A percentile compares a stretch with the other conserved stretches of the same genome.
Evolutionary conservation across 768 basidiomycete species (phyloP).

Genomic region (Panus rudis): DNA sequence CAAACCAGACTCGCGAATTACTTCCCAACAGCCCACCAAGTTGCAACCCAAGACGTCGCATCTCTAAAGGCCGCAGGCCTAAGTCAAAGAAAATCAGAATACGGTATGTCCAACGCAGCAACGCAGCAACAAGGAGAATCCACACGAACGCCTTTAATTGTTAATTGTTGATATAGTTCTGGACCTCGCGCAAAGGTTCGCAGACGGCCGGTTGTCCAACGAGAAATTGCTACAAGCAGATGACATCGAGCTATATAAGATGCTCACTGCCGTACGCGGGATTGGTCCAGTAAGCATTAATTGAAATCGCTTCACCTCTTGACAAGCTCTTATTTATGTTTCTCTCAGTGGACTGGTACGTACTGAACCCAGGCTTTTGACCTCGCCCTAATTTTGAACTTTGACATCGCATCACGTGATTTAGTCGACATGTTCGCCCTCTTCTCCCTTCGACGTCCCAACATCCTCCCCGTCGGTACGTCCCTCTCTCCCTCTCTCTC

Average conservation of each 20-base stretch:
- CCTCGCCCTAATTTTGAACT: constrained; percentile 1
- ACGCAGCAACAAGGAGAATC: background rate
- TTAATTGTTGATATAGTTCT: constrained; percentile 39
- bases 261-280: constrained; percentile 72
- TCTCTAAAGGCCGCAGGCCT: constrained; percentile 69
- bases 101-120: too few species aligned
- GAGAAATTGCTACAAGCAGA: constrained; percentile 59
- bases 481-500: constrained; percentile 17
- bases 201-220: constrained; percentile 72
- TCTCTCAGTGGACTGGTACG: constrained; percentile 54
- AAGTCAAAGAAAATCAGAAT: constrained; percentile 84
- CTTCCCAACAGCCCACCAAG: constrained; percentile 70
- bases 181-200: constrained; percentile 74
- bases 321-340: background rate
- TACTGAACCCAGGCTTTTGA: constrained; percentile 1
- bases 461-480: constrained; percentile 63
- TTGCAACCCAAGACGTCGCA: constrained; percentile 50
- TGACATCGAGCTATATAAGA: constrained; percentile 70
- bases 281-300: constrained; percentile 53
- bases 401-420: constrained; percentile 11
- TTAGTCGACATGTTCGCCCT: constrained; percentile 91
- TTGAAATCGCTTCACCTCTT: background rate
- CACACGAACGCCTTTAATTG: background rate
- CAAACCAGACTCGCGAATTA: constrained; percentile 16
- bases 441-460: constrained; percentile 76